Conservation (phyloP, 495 filamentous ascomycete genomes). For the Gamarada debralockiae region DNA sequence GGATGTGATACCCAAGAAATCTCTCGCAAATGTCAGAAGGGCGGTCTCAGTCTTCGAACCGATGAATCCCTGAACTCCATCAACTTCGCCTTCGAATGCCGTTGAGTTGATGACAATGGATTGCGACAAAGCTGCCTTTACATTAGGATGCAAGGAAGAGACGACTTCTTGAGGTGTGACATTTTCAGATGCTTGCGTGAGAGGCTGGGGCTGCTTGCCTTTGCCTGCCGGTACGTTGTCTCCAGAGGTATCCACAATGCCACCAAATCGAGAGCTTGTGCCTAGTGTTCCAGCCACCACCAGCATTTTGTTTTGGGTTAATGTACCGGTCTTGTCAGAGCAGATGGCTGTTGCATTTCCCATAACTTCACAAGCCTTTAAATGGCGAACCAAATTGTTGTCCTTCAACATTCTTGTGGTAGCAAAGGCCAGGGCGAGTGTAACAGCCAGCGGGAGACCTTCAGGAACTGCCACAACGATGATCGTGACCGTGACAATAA, state of each 20-base stretch:
- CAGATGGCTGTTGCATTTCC: constrained; percentile 95
- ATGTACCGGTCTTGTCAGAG: constrained; percentile 93
- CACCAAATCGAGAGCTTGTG: constrained; percentile 59
- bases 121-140: constrained; percentile 63
- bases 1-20: constrained; percentile 71
- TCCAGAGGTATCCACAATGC: constrained; percentile 20
- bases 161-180: constrained; percentile 53
- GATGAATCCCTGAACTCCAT: constrained; percentile 68
- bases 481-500: constrained; percentile 92
- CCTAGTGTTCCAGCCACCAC: constrained; percentile 78
- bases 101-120: constrained; percentile 86
- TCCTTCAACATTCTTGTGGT: constrained; percentile 94
- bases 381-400: constrained; percentile 86
- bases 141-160: constrained; percentile 47
- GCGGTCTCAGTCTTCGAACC: constrained; percentile 92
- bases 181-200: constrained; percentile 30
- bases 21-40: constrained; percentile 68
- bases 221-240: constrained; percentile 23
- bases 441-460: constrained; percentile 88
- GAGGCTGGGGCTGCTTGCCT: constrained; percentile 22
- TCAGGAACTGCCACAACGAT: constrained; percentile 95
- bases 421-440: constrained; percentile 88
- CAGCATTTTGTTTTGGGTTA: constrained; percentile 93
- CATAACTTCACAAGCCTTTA: constrained; percentile 98
- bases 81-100: constrained; percentile 78